A percentile compares a stretch with the other conserved stretches of the same genome.
Evolutionary conservation across 2,329 filamentous ascomycete species (phyloP).

Genomic region (Neurospora sp.): DNA sequence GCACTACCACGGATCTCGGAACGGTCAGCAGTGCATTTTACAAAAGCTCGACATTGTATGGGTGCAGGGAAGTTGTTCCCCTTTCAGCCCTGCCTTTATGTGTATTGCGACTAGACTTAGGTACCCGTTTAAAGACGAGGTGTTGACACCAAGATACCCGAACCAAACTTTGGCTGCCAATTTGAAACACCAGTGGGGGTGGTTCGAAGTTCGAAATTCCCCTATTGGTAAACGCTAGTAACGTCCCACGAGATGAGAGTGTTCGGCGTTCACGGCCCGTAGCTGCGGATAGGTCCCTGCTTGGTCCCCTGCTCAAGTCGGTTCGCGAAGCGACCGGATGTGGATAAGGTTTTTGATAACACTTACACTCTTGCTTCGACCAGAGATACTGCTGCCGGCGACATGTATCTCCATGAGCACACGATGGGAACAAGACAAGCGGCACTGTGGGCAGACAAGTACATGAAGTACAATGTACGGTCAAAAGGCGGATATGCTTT

Average conservation of each 20-base stretch:
- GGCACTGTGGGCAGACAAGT: not conserved
- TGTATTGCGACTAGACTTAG: not conserved
- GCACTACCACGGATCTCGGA: conserved; percentile 6
- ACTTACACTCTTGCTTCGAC: not conserved
- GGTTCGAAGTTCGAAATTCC: conserved; percentile 9
- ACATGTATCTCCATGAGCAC: not conserved
- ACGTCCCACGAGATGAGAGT: conserved; percentile 12
- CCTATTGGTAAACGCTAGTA: conserved; percentile 16
- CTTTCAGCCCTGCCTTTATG: conserved; percentile 15
- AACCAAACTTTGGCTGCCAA: conserved; percentile 2
- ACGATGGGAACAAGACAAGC: not conserved
- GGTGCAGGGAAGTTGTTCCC: conserved; percentile 2
- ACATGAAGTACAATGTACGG: not conserved
- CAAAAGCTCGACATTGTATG: not conserved
- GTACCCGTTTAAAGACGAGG: conserved; percentile 5
- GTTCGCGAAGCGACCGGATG: not conserved
- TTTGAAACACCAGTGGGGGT: not conserved
- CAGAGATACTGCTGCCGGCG: not conserved
- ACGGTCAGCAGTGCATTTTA: conserved; percentile 8
- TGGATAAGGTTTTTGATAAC: not conserved
- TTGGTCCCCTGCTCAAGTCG: not conserved
- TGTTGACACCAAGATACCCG: conserved; percentile 7
- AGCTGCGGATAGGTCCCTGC: conserved; percentile 6
- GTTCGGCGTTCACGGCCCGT: conserved; percentile 14
- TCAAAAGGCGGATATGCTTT: not conserved